Conservation (phyloP, 1,284 basidiomycete genomes). For the Trichosporon sp. region DNA sequence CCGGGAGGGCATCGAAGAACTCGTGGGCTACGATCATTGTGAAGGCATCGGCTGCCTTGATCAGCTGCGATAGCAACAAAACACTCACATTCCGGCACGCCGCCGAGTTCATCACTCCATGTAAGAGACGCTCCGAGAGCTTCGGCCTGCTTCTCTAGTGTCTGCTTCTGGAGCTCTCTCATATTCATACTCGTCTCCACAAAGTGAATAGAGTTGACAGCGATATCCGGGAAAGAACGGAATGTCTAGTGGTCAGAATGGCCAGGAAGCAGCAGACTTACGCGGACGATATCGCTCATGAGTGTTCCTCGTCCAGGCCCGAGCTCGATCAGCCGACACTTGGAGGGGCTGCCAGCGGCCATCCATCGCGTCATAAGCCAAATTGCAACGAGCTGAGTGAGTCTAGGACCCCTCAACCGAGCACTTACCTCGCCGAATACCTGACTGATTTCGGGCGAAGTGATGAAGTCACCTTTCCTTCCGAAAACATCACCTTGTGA, state of each 20-base stretch:
- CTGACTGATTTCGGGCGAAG: constrained; percentile 93
- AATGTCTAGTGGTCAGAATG: constrained; percentile 29
- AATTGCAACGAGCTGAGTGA: constrained; percentile 65
- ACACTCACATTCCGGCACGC: constrained; percentile 53
- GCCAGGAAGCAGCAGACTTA: constrained; percentile 44
- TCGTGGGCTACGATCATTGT: constrained; percentile 92
- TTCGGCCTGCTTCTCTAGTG: constrained; percentile 47
- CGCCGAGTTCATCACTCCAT: constrained; percentile 73
- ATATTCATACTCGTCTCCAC: constrained; percentile 73
- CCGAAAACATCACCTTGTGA: constrained; percentile 77
- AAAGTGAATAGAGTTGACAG: constrained; percentile 61
- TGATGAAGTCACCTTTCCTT: constrained; percentile 84
- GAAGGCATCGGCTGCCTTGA: constrained; percentile 54
- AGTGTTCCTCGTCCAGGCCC: constrained; percentile 93
- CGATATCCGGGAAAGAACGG: constrained; percentile 19
- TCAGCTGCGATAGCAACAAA: too few species aligned
- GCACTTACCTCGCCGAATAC: constrained; percentile 85
- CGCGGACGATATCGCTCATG: constrained; percentile 82
- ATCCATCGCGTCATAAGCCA: constrained; percentile 82
- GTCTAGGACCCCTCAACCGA: background rate
- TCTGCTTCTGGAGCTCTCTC: constrained; percentile 60
- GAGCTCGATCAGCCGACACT: constrained; percentile 76
- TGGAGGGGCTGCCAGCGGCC: constrained; percentile 53
- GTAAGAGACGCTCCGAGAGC: constrained; percentile 48
- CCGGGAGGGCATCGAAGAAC: constrained; percentile 94